Evolutionary conservation across 1,284 basidiomycete species (phyloP), one percentile per base, ranked within the genome.

Genomic region (Fistulinella cinereoalba): DNA sequence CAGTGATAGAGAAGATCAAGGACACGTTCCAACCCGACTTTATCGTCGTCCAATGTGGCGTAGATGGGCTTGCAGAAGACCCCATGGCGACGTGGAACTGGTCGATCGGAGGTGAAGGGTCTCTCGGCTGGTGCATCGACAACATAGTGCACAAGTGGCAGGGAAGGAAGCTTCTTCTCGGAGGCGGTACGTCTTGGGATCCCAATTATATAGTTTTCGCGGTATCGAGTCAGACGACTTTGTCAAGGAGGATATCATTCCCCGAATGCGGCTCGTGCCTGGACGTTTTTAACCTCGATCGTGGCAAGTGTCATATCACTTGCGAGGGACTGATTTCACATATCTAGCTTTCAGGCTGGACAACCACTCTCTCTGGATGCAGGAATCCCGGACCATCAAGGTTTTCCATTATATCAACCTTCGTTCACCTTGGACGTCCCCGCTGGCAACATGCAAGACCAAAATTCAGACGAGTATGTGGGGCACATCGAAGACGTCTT

Each of bases 41-140:
- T 55, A 66, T 93, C 3, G 77, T 96, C 0, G 62, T 97, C 0
- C 92, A 97, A 61, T 91, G 92, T 48, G 94, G 94, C 2, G 80
- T 81, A 0, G 94, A 97, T 53, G 92, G 85, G 0, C 73, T 97
- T 1, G 83, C 90, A 0, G 89, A 85, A 0, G 94, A 97, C 65
- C 85, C 88, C 0, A 82, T 81, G 60, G 80, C 77, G 0, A 81
- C 79, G 0, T 92, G 87, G 69, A 94, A 93, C 57, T 88, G 92
- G 81, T 75, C 76, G 1, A 65, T 92, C 0, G 75, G 76, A 11
- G 76, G 71, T 3, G 71, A 74, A 34, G 87, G 88, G 0, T 83
- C 84, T 0, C 63, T 93, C 46, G 83, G 84, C 0, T 87, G 85
- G 83, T 87, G 78, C 55, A 64, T 92, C 1, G 60, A 71, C 1